A percentile compares a stretch with the other conserved stretches of the same genome.
These are phyloP conservation scores for Chrysochromulina tobinii DNA, from an alignment of 78 protist genomes.

Conservation along the genomic window DNA sequence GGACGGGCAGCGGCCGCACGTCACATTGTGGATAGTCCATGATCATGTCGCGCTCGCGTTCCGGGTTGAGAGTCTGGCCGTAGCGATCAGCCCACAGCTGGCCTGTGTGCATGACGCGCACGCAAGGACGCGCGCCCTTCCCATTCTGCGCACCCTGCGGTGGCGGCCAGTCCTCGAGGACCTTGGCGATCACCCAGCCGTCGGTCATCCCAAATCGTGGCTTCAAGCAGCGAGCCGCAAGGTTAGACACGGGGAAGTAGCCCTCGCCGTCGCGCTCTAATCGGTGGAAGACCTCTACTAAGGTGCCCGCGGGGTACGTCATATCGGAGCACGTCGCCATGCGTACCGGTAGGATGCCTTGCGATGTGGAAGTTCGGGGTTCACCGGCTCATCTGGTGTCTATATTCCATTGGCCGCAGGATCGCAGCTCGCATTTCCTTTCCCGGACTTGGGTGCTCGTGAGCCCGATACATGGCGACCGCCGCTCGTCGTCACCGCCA, in stretches of 20 bases:
- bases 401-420: no score
- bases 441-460: no score
- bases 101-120: background rate
- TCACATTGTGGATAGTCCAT: background rate
- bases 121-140: background rate
- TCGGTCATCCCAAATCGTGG: conserved; percentile 34
- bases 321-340: no score
- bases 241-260: conserved; percentile 25
- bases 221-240: background rate
- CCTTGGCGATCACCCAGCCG: conserved; percentile 17
- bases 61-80: conserved; percentile 15
- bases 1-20: background rate
- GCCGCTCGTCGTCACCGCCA: no score
- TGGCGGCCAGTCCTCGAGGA: background rate
- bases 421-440: no score
- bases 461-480: no score
- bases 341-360: no score
- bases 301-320: no score
- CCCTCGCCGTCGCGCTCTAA: background rate
- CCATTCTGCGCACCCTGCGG: background rate
- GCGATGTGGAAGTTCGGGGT: no score
- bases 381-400: no score
- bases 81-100: conserved; percentile 1
- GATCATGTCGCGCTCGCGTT: background rate
- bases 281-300: conserved; percentile 42